Base-by-base conservation (phyloP, 257 asterid genomes). In the Ilex asprella region DNA sequence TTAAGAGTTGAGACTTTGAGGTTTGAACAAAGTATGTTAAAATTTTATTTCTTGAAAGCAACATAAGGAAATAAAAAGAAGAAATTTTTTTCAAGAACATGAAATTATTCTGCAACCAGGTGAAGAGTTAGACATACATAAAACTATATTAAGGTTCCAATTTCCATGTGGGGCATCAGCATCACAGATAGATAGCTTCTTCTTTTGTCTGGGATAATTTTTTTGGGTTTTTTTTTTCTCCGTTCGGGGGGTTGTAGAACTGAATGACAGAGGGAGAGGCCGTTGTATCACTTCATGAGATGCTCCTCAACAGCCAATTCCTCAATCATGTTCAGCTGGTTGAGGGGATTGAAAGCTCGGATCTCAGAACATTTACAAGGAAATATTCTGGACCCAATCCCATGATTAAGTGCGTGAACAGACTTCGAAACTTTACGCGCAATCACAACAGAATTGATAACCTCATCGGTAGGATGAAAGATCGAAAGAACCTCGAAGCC, bases 381-480 rank as follows among this genome's bases (percentile, higher is more conserved):
- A 6, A 74, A 44, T 70, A 70, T 66, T 60, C 64, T 27, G 2
- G 69, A 16, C 2, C 71, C 78, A 56, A 60, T 55, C 30, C 67
- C 74, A 46, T 67, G 72, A 16, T 65, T 61, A 8, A 30, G 30
- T 31, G 29, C 2, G n/a, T 30, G 59, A 13, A 2, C 0, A 39
- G 54, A 16, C 6, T 5, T 31, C 0, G 68, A 59, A n/a, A 79
- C 51, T 74, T 84, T 73, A 1, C 91, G 80, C 4, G 92, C 89
- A 12, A 86, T 75, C 14, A 86, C 80, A 7, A 91, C 96, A n/a
- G 98, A 91, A 73, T 91, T 91, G 29, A 91, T 78, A 43, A 88
- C 95, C 56, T 91, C 98, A 56, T 88, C 95, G 0, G 95, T 84
- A 0, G 98, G 98, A 70, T 91, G 98, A 54, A 62, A 82, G 54